These are phyloP conservation scores for Clonostachys rhizophaga DNA, from an alignment of 2,329 filamentous ascomycete genomes.

Conservation along the genomic window DNA sequence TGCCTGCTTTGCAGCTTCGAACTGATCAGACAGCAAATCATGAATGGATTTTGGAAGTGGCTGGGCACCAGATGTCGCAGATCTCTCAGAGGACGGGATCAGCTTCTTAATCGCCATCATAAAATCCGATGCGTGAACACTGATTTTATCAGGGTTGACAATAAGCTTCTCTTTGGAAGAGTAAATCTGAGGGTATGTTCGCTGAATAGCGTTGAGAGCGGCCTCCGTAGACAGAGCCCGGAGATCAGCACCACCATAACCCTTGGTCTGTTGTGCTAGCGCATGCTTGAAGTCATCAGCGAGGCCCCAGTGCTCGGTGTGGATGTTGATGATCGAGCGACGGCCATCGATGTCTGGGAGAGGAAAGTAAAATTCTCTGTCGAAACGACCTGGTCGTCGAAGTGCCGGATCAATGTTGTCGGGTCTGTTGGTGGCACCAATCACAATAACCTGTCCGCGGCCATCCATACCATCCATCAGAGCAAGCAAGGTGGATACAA, in stretches of 20 bases:
- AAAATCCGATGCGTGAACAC: conserved; percentile 88
- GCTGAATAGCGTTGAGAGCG: conserved; percentile 89
- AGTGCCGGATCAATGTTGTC: conserved; percentile 97
- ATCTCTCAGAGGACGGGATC: conserved; percentile 89
- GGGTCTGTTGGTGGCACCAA: conserved; percentile 95
- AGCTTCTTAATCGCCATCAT: conserved; percentile 97
- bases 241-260: conserved; percentile 93
- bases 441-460: conserved; percentile 96
- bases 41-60: conserved; percentile 77
- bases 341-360: conserved; percentile 77
- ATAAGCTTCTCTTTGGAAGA: conserved; percentile 82
- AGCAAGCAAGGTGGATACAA: conserved; percentile 89
- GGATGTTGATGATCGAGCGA: conserved; percentile 86
- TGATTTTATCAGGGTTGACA: conserved; percentile 80
- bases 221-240: conserved; percentile 94
- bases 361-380: conserved; percentile 97
- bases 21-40: conserved; percentile 71
- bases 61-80: conserved; percentile 77
- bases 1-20: conserved; percentile 62
- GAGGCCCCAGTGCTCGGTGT: conserved; percentile 91
- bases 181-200: conserved; percentile 96
- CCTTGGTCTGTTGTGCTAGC: conserved; percentile 85
- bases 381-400: conserved; percentile 88
- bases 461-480: conserved; percentile 98
- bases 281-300: conserved; percentile 74